Percentiles rank a stretch among this genome's conserved stretches.
These are phyloP conservation scores for Lecanicillium sp. DNA, from an alignment of 2,329 filamentous ascomycete genomes.

Conservation along the genomic window DNA sequence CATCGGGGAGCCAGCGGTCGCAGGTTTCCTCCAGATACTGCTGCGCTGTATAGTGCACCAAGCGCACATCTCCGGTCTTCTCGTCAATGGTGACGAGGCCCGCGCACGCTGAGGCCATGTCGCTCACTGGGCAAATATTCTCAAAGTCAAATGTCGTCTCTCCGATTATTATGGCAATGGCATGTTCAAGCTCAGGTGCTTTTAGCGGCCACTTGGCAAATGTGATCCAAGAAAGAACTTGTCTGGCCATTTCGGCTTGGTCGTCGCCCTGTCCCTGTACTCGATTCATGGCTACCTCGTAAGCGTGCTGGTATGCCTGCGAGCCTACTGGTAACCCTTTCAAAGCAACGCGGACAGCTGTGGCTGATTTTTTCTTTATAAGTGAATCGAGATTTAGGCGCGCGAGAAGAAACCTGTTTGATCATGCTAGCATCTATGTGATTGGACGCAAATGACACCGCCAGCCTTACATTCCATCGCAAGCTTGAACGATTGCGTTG, in stretches of 20 bases:
- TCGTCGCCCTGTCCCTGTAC: constrained; percentile 29
- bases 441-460: too few relatives aligned
- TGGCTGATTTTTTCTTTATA: constrained; percentile 12
- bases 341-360: too few relatives aligned
- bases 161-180: constrained; percentile 27
- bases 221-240: constrained; percentile 32
- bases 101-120: constrained; percentile 26
- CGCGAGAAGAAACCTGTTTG: constrained; percentile 8
- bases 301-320: constrained; percentile 27
- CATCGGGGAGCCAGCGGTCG: background rate
- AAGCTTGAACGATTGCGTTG: background rate
- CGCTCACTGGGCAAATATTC: constrained; percentile 21
- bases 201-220: constrained; percentile 26
- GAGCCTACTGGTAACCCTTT: too few relatives aligned
- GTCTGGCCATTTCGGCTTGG: constrained; percentile 26
- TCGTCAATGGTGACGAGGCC: constrained; percentile 31
- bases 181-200: constrained; percentile 30
- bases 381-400: constrained; percentile 14
- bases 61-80: constrained; percentile 24
- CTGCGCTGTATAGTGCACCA: constrained; percentile 18
- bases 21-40: constrained; percentile 2
- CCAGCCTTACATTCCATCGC: constrained; percentile 7
- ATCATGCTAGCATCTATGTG: too few relatives aligned
- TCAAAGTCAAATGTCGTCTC: constrained; percentile 22
- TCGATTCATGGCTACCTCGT: constrained; percentile 31